These are phyloP conservation scores for Aspergillus sojae DNA, from an alignment of 2,329 filamentous ascomycete species.

Conservation along the genomic window DNA sequence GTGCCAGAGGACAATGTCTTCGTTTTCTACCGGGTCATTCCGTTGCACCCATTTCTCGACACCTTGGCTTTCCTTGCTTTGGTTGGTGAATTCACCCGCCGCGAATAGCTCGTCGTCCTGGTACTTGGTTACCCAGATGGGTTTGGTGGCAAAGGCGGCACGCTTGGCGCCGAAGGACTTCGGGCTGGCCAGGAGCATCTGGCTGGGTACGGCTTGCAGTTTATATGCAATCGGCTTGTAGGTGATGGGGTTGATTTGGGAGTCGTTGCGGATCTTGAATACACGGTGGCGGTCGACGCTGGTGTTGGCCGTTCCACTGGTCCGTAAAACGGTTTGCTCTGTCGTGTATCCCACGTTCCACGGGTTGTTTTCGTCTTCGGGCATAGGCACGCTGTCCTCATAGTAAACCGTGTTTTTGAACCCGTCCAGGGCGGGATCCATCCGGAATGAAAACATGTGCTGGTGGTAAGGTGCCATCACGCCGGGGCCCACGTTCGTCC, in stretches of 20 bases:
- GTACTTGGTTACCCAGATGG: slow-evolving; percentile 61
- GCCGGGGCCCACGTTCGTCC: slow-evolving; percentile 69
- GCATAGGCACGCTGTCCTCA: slow-evolving; percentile 63
- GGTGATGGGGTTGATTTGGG: slow-evolving; percentile 56
- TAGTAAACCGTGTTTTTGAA: slow-evolving; percentile 59
- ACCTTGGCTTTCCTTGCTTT: slow-evolving; percentile 55
- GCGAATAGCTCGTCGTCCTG: slow-evolving; percentile 56
- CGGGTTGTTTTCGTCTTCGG: slow-evolving; percentile 55
- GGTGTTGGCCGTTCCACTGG: slow-evolving; percentile 52
- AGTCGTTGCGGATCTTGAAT: slow-evolving; percentile 62
- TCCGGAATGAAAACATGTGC: slow-evolving; percentile 71
- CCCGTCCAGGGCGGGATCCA: slow-evolving; percentile 64
- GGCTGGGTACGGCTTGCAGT: slow-evolving; percentile 58
- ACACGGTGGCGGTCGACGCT: slow-evolving; percentile 52
- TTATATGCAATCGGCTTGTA: slow-evolving; percentile 60
- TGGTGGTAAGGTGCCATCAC: slow-evolving; percentile 73
- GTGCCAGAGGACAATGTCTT: slow-evolving; percentile 44
- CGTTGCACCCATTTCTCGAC: slow-evolving; percentile 55
- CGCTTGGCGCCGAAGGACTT: slow-evolving; percentile 49
- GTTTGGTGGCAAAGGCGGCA: slow-evolving; percentile 58
- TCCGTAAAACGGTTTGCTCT: slow-evolving; percentile 50
- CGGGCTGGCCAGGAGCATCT: slow-evolving; percentile 58
- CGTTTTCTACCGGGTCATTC: slow-evolving; percentile 52
- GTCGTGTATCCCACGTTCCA: slow-evolving; percentile 56
- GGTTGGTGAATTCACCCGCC: slow-evolving; percentile 60